Evolutionary conservation across 805 yeast species (phyloP), one percentile per base, ranked within the genome.

Genomic region (Candida fluviatilis): DNA sequence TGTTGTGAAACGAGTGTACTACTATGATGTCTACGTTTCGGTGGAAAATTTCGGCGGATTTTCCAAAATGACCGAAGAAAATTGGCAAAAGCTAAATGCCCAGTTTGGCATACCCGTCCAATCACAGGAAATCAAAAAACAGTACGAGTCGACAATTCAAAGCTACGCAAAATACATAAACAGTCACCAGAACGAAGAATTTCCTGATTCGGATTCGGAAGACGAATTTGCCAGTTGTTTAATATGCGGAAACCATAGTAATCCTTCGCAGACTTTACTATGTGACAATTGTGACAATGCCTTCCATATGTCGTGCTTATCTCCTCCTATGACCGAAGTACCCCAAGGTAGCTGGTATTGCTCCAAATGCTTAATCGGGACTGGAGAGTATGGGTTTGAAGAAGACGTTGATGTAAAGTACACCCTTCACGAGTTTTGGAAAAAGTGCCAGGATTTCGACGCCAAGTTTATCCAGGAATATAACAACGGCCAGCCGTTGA

Each of bases 381-480:
- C 86, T 29, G 91, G 93, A 1, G 89, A 80, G 46, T 90, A 87
- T 52, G 95, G 95, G 0, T 90, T 91, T 57, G 90, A 84, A 46
- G 93, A 84, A 46, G 59, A 60, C 24, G 66, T 70, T 1, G 74
- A 80, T 1, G 55, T 66, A 14, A 62, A 66, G 31, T 82, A 82
- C 52, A 66, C 82, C 0, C 60, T 86, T 12, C 57, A 64, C 0
- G 80, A 82, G 40, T 90, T 89, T 56, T 71, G 75, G 45, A 57
- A 71, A 3, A 63, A 75, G 43, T 81, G 87, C 45, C 57, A 62
- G 24, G 62, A 70, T 17, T 80, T 80, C 49, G 62, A 65, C 7
- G 43, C 58, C 7, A 66, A 75, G 46, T 74, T 78, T 51, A 41
- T 55, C 14, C 46, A 54, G 4, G 45, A 58, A 27, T 54, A 62